Evolutionary conservation across 768 basidiomycete species (phyloP), one percentile per base, ranked within the genome.

Genomic region (Austroboletus eburneus): DNA sequence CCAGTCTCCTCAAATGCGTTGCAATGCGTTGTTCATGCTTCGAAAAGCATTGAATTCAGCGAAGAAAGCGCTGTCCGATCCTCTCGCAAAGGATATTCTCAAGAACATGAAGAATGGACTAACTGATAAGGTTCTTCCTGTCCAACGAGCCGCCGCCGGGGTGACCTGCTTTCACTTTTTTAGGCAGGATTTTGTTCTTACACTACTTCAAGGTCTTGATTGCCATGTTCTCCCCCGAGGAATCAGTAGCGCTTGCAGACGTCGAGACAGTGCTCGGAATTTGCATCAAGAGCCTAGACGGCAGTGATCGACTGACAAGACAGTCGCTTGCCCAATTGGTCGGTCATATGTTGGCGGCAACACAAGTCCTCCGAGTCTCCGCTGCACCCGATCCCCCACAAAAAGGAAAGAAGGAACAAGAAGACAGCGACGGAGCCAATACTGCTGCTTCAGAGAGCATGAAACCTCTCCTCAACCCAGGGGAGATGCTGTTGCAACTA

Each of bases 111-210:
- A 78, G 57, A 73, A 76, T 30, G 81, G 79, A 1, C 69, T 98
- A 2, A 73, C 73, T 0, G 95, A 98, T 65, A 93, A 91, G 67
- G 82, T 85, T 7, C 70, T 91, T 4, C 79, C 91, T 5, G 78
- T 98, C 16, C 91, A 96, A 61, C 81, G 94, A 20, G 91, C 81
- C 2, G 84, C 85, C 8, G 78, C 91, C 21, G 82, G 88, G 56
- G 92, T 91, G 23, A 56, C 46, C 70, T 42, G 10, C 38, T 8
- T 43, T 27, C 53, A 10, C 24, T 40, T n/a, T 22, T 27, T 17
- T 29, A 33, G 25, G 46, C 43, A 16, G 40, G 50, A 7, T 33
- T 46, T 12, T 29, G 30, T 38, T 41, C 51, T 66, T 12, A 67
- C 49, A n/a, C 24, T 14, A 42, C 10, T 45, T n/a, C 25, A 53